Base-by-base conservation (phyloP, 495 filamentous ascomycete genomes). In the Parachaetomium inaequale region DNA sequence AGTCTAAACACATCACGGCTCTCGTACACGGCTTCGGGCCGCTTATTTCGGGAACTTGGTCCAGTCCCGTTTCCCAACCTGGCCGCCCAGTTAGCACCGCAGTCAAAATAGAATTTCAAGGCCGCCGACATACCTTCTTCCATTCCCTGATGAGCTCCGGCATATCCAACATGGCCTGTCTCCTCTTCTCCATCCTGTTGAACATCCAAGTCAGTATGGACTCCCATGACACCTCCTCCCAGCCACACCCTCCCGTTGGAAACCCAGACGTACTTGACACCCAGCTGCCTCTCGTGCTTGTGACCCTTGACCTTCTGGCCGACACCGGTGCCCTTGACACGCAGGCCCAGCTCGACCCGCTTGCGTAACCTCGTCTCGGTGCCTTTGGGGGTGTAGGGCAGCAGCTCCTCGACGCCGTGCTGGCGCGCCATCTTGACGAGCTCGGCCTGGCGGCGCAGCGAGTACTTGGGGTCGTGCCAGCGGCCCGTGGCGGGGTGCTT, bases 271-370 rank as follows among this genome's bases (percentile, higher is more conserved):
- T 83, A 85, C 83, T 85, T 85, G 51, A 81, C 78, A 78, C 88
- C 87, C 81, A 96, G 77, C 64, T 87, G 90, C 75, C 94, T 85
- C 82, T 98, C 94, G 85, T 90, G 90, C 72, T 83, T 82, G 76
- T 97, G 91, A 69, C 94, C 94, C 86, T 96, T 97, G 66, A 96
- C 92, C 73, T 84, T 85, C 80, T 95, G 84, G n/a, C 92, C 92
- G 62, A 91, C 84, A 80, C 93, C 91, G 19, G 94, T 96, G 66
- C 92, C 91, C 83, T 89, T 94, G 64, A 96, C 86, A 47, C 85
- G 78, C 66, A 95, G 71, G 32, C 91, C 92, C 57, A 86, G 77
- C 78, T 93, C 88, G 46, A 85, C 81, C 55, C 86, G 78, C 71
- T 82, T 83, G 71, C 76, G 76, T 67, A 87, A 76, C 74, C 85